Conservation (phyloP, 208 protist genomes). For the Tritrichomonas foetus region DNA sequence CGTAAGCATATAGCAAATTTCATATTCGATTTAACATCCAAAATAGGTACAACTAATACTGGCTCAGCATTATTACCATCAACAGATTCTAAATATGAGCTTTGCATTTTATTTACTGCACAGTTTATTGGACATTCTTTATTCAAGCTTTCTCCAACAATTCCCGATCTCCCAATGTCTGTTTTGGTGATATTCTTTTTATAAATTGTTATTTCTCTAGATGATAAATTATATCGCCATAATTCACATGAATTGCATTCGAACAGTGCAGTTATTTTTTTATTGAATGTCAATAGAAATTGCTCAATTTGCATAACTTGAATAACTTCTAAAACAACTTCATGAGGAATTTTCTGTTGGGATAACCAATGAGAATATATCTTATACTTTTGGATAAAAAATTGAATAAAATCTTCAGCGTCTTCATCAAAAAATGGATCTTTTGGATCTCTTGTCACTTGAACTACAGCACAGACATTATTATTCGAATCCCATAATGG, state of each 20-base stretch:
- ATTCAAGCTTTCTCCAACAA: not conserved
- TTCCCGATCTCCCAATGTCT: not conserved
- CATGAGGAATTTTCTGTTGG: not conserved
- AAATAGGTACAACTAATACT: not conserved
- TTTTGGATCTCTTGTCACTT: not conserved
- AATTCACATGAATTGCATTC: not conserved
- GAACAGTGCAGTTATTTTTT: not conserved
- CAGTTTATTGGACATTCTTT: not conserved
- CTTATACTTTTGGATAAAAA: not conserved
- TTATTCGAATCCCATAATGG: conserved; percentile 12
- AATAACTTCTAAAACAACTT: not conserved
- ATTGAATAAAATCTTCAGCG: conserved; percentile 31
- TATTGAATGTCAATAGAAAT: not conserved
- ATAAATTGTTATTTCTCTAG: not conserved
- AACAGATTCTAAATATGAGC: not conserved
- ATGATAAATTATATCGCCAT: not conserved
- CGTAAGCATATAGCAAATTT: not conserved
- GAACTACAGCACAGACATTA: conserved; percentile 20
- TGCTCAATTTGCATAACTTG: conserved; percentile 19
- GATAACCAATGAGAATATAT: not conserved
- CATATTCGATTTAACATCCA: not conserved
- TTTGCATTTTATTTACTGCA: not conserved
- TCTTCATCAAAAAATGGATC: not conserved
- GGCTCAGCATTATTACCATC: not conserved
- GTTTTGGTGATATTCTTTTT: not conserved